Evolutionary conservation across 805 yeast genomes (phyloP), one percentile per base, ranked within the genome.

Genomic region (Ogataea philodendri): DNA sequence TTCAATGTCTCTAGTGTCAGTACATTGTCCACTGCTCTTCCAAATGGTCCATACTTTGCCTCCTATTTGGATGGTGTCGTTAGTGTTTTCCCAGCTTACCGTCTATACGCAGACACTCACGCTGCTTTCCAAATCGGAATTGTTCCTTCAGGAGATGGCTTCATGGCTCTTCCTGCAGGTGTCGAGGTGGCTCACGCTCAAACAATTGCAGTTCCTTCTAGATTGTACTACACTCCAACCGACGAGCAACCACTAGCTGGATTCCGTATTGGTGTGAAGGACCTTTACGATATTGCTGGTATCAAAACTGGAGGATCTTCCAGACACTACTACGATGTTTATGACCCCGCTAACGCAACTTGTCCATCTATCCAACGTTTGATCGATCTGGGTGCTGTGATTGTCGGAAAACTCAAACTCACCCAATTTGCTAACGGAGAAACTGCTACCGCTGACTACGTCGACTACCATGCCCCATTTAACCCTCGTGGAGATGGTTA

Each of bases 401-500:
- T 39, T 9, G 43, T 39, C 22, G 43, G 43, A 9, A 39, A 39
- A 15, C 18, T 39, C 16, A 39, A 39, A 27, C 26, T 34, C 10
- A 39, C 43, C 13, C 43, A 39, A 20, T 39, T 39, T 23, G 43
- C 43, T 17, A 39, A 39, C 26, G 39, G 43, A 1, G 43, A 39
- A 16, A 35, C 39, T 10, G 35, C 43, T 2, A 39, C 43, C 11
- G 43, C 43, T 2, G 43, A 39, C 16, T 39, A 39, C 22, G 43
- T 39, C 16, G 43, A 39, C 21, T 39, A 39, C 32, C 43, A 39
- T 22, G 43, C 43, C 5, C 43, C 43, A 3, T 39, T 34, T 37
- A 39, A 39, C 27, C 43, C 43, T 10, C 22, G 43, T 15, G 43
- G 43, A 19, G 43, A 39, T 18, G 43, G 43, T 17, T 39, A 39